Percentiles rank a stretch among this genome's conserved stretches.
Conservation (phyloP, 768 basidiomycete species). For the Lactarius hengduanensis region DNA sequence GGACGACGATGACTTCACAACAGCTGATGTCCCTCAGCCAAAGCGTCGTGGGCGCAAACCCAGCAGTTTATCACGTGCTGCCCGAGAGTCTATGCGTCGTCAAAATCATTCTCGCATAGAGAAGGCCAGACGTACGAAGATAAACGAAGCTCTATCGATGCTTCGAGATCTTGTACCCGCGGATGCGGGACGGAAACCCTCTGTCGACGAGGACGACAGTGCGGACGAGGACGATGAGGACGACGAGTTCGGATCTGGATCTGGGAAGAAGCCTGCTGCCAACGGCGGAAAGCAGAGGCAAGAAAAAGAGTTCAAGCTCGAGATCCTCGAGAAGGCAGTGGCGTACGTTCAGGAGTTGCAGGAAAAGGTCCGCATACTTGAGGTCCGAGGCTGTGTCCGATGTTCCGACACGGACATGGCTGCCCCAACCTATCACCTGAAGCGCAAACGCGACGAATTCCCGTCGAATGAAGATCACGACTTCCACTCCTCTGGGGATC, state of each 20-base stretch:
- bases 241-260: constrained; percentile 17
- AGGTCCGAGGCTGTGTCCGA: constrained; percentile 14
- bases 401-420: constrained; percentile 7
- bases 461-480: constrained; percentile 18
- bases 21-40: constrained; percentile 36
- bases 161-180: constrained; percentile 74
- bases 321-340: constrained; percentile 29
- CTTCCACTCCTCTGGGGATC: constrained; percentile 7
- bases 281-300: constrained; percentile 17
- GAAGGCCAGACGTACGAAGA: constrained; percentile 90
- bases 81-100: constrained; percentile 86
- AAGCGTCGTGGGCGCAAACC: constrained; percentile 75
- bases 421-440: constrained; percentile 3
- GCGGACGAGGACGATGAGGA: constrained; percentile 38
- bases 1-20: constrained; percentile 31
- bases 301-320: constrained; percentile 30
- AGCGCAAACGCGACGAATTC: constrained; percentile 23
- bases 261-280: constrained; percentile 14
- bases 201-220: constrained; percentile 37
- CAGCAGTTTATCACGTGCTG: constrained; percentile 66
- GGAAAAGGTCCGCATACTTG: constrained; percentile 26
- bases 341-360: constrained; percentile 29
- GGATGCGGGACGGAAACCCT: constrained; percentile 39
- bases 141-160: constrained; percentile 84
- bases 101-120: constrained; percentile 96